phyloP scores from a whole-genome alignment of 2,329 filamentous ascomycete species.

The Blastomyces emzantsi region DNA sequence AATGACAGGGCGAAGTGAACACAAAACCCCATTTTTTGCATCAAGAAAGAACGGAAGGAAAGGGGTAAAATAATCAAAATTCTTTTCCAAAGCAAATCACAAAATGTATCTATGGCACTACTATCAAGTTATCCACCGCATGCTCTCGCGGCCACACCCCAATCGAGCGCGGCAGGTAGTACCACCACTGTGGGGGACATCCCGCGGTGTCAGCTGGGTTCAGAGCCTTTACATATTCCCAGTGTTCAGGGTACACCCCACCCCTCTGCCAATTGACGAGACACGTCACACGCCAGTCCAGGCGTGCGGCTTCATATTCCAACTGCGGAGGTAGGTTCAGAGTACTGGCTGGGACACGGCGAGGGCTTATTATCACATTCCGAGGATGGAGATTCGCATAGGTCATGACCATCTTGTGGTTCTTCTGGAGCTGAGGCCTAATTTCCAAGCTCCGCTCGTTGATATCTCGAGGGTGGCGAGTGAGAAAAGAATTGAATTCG shows the following conservation, averaged over 20 bases:
- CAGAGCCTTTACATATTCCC: slow-evolving; percentile 2
- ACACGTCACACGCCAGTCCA: neutral
- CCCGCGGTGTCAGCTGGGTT: neutral
- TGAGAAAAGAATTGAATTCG: neutral
- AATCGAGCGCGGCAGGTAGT: slow-evolving; percentile 1
- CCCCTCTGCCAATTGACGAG: slow-evolving; percentile 2
- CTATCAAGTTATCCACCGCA: neutral
- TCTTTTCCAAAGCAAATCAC: neutral
- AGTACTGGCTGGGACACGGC: neutral
- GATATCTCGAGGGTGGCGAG: neutral
- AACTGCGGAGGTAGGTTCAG: neutral
- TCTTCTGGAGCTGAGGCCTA: neutral
- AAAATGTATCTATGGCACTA: neutral
- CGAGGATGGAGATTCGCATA: neutral
- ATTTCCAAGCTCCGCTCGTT: neutral
- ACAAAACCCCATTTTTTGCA: neutral
- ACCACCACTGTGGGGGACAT: neutral
- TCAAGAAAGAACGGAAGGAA: neutral
- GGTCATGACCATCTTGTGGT: neutral
- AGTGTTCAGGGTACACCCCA: slow-evolving; percentile 4
- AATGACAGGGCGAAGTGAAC: neutral
- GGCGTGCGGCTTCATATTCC: neutral
- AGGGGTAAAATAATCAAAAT: neutral
- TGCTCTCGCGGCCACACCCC: neutral
- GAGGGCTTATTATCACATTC: neutral